Percentiles rank a stretch among this genome's conserved stretches.
Evolutionary conservation across 2,329 filamentous ascomycete species (phyloP).

Genomic region (Thelonectria blattea): DNA sequence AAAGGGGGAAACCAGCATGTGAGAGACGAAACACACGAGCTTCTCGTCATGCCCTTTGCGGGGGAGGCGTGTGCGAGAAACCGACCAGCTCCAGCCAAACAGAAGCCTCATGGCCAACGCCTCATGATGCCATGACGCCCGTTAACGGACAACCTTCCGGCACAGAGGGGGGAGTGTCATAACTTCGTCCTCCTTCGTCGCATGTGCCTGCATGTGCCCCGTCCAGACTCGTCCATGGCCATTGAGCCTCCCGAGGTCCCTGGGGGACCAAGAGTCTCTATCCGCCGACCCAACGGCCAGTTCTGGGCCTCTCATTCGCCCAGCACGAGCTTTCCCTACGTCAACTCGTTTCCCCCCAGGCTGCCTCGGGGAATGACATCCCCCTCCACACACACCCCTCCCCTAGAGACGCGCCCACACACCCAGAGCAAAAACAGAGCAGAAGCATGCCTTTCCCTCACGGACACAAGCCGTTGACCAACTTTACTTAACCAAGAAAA

Average conservation of each 20-base stretch:
- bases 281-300: background rate
- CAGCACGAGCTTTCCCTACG: background rate
- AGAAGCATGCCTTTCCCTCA: background rate
- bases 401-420: background rate
- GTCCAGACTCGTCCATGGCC: background rate
- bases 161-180: background rate
- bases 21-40: background rate
- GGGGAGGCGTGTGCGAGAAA: background rate
- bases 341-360: background rate
- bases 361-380: conserved; percentile 14
- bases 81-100: background rate
- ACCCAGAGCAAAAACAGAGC: background rate
- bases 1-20: background rate
- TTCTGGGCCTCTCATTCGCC: background rate
- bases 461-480: background rate
- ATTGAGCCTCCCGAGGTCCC: conserved; percentile 5
- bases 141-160: conserved; percentile 1
- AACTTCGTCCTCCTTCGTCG: background rate
- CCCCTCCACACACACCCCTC: conserved; percentile 5
- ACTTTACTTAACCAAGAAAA: background rate
- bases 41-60: background rate
- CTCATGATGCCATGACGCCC: conserved; percentile 21
- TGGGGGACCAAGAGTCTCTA: background rate
- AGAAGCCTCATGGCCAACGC: conserved; percentile 7
- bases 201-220: conserved; percentile 23